These are phyloP conservation scores for Cutaneotrichosporon curvatum DNA, from an alignment of 1,284 basidiomycete genomes.

Conservation along the genomic window DNA sequence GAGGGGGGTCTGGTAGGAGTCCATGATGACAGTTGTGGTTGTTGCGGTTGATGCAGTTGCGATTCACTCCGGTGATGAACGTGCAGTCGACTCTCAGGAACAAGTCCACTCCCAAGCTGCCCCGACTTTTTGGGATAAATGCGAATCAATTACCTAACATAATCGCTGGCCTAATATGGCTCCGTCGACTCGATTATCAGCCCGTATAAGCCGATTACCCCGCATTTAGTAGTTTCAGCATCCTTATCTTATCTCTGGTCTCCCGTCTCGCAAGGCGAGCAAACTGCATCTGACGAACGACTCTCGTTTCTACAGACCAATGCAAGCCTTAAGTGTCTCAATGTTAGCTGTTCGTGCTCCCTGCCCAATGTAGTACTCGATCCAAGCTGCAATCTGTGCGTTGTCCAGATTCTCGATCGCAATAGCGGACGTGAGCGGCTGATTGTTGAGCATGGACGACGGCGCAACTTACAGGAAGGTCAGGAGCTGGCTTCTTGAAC, in stretches of 20 bases:
- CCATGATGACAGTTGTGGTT: conserved; percentile 33
- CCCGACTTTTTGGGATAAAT: conserved; percentile 4
- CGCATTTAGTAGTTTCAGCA: no score
- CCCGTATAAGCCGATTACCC: no score
- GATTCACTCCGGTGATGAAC: neutral
- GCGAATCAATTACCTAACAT: neutral
- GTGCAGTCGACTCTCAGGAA: neutral
- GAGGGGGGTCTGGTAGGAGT: conserved; percentile 51
- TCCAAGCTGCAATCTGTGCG: neutral
- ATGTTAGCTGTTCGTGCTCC: neutral
- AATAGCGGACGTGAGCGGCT: neutral
- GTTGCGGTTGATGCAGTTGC: neutral
- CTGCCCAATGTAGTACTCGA: neutral
- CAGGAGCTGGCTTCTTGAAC: neutral
- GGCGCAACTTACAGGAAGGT: neutral
- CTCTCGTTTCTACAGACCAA: neutral
- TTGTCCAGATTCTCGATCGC: neutral
- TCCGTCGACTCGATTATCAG: no score
- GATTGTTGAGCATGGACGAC: neutral
- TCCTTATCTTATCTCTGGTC: no score
- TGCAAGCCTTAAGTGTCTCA: neutral
- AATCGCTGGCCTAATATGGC: neutral
- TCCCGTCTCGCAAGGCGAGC: no score
- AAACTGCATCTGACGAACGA: no score
- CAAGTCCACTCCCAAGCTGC: neutral